phyloP scores from a whole-genome alignment of 768 basidiomycete genomes.

The Boletus rex-veris region DNA sequence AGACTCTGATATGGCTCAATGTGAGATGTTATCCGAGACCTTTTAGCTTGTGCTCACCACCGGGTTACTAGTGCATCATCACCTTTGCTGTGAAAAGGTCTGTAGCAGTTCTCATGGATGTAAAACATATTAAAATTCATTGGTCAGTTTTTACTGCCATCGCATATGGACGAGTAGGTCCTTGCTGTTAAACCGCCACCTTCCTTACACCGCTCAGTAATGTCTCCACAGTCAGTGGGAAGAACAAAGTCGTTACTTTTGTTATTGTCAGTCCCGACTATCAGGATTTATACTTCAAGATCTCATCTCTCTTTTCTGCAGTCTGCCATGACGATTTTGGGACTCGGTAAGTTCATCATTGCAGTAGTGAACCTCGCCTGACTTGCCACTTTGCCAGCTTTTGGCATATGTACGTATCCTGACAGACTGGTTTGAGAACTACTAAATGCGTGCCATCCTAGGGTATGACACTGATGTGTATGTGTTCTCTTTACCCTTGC shows the following conservation, averaged over 20 bases:
- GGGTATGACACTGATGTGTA: neutral
- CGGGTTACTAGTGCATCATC: neutral
- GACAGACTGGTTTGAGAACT: neutral
- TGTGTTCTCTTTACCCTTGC: neutral
- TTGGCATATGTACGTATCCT: slow-evolving; percentile 9
- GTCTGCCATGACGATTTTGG: neutral
- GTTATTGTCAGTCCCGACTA: slow-evolving; percentile 5
- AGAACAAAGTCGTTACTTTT: slow-evolving; percentile 10
- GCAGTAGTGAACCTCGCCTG: neutral
- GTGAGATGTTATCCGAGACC: neutral
- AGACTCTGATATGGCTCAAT: neutral
- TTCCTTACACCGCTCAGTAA: neutral
- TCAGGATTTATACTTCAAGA: neutral
- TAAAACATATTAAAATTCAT: neutral
- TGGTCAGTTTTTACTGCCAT: slow-evolving; percentile 13
- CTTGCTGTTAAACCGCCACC: neutral
- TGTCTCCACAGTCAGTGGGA: slow-evolving; percentile 11
- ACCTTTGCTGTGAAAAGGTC: slow-evolving; percentile 5
- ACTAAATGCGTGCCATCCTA: neutral
- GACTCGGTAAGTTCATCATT: slow-evolving; percentile 1
- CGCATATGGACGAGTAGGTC: slow-evolving; percentile 16
- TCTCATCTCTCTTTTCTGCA: neutral
- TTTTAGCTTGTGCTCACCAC: neutral
- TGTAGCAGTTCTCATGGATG: neutral
- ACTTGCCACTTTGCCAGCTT: neutral